Evolutionary conservation across 768 basidiomycete genomes (phyloP).

Genomic region (Hysterangium stoloniferum): DNA sequence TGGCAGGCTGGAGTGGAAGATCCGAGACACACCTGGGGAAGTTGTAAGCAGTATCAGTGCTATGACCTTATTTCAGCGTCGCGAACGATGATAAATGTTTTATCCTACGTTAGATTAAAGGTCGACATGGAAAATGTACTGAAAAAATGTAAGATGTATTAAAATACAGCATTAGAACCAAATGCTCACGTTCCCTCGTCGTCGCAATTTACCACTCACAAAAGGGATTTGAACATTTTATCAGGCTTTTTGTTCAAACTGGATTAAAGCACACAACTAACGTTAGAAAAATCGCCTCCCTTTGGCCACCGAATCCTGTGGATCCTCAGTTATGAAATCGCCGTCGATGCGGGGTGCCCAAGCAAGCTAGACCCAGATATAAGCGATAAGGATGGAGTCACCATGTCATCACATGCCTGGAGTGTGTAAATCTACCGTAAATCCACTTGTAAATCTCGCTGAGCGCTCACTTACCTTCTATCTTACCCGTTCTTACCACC

Average conservation of each 20-base stretch:
- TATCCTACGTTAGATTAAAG: slow-evolving; percentile 23
- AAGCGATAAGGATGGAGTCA: too few relatives aligned
- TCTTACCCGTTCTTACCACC: too few relatives aligned
- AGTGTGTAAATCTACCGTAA: too few relatives aligned
- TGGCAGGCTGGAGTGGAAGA: too few relatives aligned
- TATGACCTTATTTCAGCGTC: too few relatives aligned
- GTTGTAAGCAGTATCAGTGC: too few relatives aligned
- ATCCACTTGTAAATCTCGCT: too few relatives aligned
- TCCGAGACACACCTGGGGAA: too few relatives aligned
- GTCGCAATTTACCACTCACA: slow-evolving; percentile 29
- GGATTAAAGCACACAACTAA: slow-evolving; percentile 19
- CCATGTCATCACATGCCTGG: too few relatives aligned
- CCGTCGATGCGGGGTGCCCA: slow-evolving; percentile 47
- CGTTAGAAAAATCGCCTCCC: slow-evolving; percentile 40
- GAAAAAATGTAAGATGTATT: not conserved
- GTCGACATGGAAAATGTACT: slow-evolving; percentile 8
- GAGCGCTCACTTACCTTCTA: too few relatives aligned
- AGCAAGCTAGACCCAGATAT: slow-evolving; percentile 28
- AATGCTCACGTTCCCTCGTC: slow-evolving; percentile 36
- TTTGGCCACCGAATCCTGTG: slow-evolving; percentile 33
- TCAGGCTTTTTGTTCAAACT: not conserved
- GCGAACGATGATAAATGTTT: too few relatives aligned
- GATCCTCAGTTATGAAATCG: slow-evolving; percentile 37
- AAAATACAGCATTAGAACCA: too few relatives aligned
- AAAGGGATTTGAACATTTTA: slow-evolving; percentile 2